A percentile compares a stretch with the other conserved stretches of the same genome.
Conservation (phyloP, 495 filamentous ascomycete species). For the Daldinia concentrica region DNA sequence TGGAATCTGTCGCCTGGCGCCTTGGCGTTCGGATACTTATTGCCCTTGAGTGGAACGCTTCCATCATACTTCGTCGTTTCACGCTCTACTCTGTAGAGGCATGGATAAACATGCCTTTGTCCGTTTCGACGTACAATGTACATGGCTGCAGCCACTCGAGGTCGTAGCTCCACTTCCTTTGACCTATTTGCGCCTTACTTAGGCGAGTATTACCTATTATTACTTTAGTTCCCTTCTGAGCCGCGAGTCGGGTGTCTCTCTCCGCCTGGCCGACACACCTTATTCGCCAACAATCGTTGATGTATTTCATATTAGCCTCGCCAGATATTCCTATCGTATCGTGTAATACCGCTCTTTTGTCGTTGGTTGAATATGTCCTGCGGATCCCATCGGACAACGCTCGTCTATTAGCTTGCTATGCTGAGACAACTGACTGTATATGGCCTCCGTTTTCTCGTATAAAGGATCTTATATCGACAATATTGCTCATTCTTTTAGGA, state of each 20-base stretch:
- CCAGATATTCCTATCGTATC: constrained; percentile 25
- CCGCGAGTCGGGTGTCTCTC: constrained; percentile 40
- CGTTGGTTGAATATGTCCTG: constrained; percentile 14
- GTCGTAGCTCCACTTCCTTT: constrained; percentile 36
- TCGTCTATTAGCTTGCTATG: constrained; percentile 18
- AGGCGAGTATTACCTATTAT: constrained; percentile 43
- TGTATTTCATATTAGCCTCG: constrained; percentile 35
- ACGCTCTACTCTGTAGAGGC: background rate
- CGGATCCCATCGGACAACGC: constrained; percentile 11
- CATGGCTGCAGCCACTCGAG: constrained; percentile 28
- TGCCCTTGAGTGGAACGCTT: constrained; percentile 24
- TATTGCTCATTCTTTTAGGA: background rate
- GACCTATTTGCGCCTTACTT: constrained; percentile 37
- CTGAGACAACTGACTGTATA: constrained; percentile 8
- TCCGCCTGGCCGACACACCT: constrained; percentile 31
- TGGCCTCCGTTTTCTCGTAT: constrained; percentile 3
- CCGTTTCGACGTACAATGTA: constrained; percentile 19
- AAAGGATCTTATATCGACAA: constrained; percentile 6
- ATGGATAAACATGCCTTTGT: constrained; percentile 6
- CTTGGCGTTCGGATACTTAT: constrained; percentile 39
- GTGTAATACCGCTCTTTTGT: constrained; percentile 31
- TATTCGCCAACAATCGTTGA: constrained; percentile 30
- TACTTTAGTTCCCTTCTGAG: constrained; percentile 36
- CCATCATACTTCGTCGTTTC: constrained; percentile 32
- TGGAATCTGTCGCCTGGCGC: constrained; percentile 38